Evolutionary conservation across 1,284 basidiomycete genomes (phyloP).

Genomic region (Boletellus sp.): DNA sequence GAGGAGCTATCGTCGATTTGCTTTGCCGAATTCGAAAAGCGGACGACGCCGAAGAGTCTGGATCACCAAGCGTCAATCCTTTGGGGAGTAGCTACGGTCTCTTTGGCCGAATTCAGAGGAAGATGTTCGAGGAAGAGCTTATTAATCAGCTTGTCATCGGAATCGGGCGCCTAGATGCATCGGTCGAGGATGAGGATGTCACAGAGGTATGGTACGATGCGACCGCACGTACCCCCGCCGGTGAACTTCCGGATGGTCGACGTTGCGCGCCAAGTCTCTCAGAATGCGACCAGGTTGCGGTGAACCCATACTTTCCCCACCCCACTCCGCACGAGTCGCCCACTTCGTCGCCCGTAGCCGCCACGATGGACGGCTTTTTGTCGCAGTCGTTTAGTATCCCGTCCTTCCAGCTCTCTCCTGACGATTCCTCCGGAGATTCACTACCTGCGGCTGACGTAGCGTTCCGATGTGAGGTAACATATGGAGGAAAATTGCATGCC

Average conservation of each 20-base stretch:
- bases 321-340: conserved; percentile 21
- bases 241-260: conserved; percentile 24
- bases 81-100: conserved; percentile 37
- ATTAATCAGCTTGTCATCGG: conserved; percentile 83
- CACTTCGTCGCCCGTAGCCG: conserved; percentile 12
- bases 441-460: conserved; percentile 9
- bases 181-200: conserved; percentile 34
- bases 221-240: conserved; percentile 31
- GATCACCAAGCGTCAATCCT: conserved; percentile 24
- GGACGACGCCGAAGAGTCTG: conserved; percentile 37
- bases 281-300: conserved; percentile 11
- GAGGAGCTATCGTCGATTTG: conserved; percentile 76
- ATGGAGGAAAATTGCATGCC: conserved; percentile 6
- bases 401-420: conserved; percentile 19
- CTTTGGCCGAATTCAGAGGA: conserved; percentile 54
- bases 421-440: conserved; percentile 15
- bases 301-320: conserved; percentile 36
- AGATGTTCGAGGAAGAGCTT: conserved; percentile 75
- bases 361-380: conserved; percentile 13
- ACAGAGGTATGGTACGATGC: conserved; percentile 32
- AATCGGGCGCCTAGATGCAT: conserved; percentile 74
- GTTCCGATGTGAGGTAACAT: conserved; percentile 20
- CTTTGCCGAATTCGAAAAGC: conserved; percentile 60
- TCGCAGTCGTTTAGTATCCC: conserved; percentile 15
- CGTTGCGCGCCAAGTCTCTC: conserved; percentile 10